Base-by-base conservation (phyloP, 192 early-diverging fungal genomes). In the Coemansia sp. region DNA sequence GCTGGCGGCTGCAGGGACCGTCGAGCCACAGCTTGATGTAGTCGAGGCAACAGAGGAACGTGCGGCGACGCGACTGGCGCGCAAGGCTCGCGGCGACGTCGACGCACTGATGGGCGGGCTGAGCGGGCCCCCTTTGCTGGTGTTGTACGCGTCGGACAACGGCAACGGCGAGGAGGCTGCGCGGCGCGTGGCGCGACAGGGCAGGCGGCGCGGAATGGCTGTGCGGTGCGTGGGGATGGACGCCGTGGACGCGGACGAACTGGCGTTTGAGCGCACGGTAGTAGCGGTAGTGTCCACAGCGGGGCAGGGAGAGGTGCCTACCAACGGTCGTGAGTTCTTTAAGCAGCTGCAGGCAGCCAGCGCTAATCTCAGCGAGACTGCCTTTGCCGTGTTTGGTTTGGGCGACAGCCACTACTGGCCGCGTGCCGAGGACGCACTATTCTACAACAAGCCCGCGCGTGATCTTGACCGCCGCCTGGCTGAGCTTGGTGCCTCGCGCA, bases 341-440 rank as follows among this genome's bases (percentile, higher is more conserved):
- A 90, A 92, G 82, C 81, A 78, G 8, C 80, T 98, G 57, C 82
- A 83, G 49, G 67, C 78, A 2, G 78, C 88, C 19, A 83, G 85
- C 25, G 73, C 70, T 54, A 83, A 82, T 38, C 74, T 95, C 47
- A 81, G 71, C 52, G 88, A 87, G 48, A 87, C 90, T 32, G 74
- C 85, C 55, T 93, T 84, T 75, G 83, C 88, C 4, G 88, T 98
- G 51, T 93, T 97, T 83, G 94, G 89, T 34, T 69, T 98, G 58
- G 94, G 96, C 70, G 96, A 98, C 74, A 85, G 89, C 51, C 92
- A 95, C 73, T 98, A 98, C 89, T 98, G 95, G 95, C 95, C 95
- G 44, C 86, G 90, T 32, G 88, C 84, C 38, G 93, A 92, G 68
- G 94, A 98, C 69, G 88, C 88, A 48, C 84, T 91, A 58, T 96